phyloP scores from a whole-genome alignment of 495 filamentous ascomycete species.

The Aspergillus indologenus region DNA sequence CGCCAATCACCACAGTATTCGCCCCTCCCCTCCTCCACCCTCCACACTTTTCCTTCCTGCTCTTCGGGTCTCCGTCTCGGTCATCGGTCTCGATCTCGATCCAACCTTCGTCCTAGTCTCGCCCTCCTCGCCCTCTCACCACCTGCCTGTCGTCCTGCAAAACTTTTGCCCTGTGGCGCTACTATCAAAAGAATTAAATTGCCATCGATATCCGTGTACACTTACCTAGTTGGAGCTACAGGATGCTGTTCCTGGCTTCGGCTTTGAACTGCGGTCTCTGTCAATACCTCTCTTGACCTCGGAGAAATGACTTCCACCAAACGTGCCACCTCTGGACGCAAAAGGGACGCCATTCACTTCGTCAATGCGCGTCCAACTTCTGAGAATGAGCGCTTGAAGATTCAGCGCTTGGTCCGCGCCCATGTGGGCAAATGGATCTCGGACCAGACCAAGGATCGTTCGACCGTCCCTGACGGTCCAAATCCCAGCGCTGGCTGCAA shows the following conservation, averaged over 20 bases:
- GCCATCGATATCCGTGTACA: neutral
- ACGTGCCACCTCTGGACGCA: slow-evolving; percentile 15
- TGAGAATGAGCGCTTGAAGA: slow-evolving; percentile 30
- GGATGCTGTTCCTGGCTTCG: slow-evolving; percentile 19
- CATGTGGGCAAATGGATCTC: slow-evolving; percentile 45
- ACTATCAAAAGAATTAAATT: neutral
- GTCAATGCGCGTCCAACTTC: slow-evolving; percentile 40
- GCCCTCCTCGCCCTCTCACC: too few species aligned
- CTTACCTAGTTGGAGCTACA: slow-evolving; percentile 4
- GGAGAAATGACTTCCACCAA: slow-evolving; percentile 32
- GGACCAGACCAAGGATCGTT: slow-evolving; percentile 38
- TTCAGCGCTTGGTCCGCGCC: slow-evolving; percentile 36
- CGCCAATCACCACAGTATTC: neutral
- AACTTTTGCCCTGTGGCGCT: neutral
- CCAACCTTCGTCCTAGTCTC: neutral
- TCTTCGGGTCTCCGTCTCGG: too few species aligned
- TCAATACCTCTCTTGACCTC: slow-evolving; percentile 11
- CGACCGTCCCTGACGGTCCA: slow-evolving; percentile 5
- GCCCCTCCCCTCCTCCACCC: neutral
- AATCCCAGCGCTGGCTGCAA: neutral
- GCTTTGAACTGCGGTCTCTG: neutral
- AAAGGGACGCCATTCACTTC: slow-evolving; percentile 36
- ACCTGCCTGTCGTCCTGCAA: too few species aligned
- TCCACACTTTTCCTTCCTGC: slow-evolving; percentile 8
- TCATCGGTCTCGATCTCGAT: slow-evolving; percentile 9